Conservation (phyloP, 805 yeast genomes). For the Nakazawaea wyomingensis region DNA sequence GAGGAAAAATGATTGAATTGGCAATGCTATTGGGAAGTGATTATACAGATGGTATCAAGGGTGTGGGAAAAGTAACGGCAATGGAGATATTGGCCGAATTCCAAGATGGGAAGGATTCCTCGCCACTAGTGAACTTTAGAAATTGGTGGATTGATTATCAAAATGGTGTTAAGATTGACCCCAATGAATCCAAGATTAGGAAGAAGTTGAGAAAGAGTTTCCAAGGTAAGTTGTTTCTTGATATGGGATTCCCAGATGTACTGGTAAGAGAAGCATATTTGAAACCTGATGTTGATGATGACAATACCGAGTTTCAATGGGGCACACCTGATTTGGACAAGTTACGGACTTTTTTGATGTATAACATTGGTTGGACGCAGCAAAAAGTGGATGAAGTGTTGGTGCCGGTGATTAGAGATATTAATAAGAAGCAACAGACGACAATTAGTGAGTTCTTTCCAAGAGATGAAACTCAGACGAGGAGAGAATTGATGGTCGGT, state of each 20-base stretch:
- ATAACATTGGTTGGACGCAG: conserved; percentile 75
- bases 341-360: conserved; percentile 63
- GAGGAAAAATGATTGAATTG: conserved; percentile 64
- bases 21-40: conserved; percentile 91
- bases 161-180: conserved; percentile 32
- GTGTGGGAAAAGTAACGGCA: conserved; percentile 91
- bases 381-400: conserved; percentile 74
- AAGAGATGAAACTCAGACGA: conserved; percentile 42
- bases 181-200: conserved; percentile 41
- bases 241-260: conserved; percentile 63
- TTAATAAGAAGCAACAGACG: conserved; percentile 63
- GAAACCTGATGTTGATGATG: conserved; percentile 80
- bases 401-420: conserved; percentile 76
- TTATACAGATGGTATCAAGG: conserved; percentile 88
- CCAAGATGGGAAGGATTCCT: conserved; percentile 30
- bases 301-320: conserved; percentile 78
- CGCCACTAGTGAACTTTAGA: conserved; percentile 32
- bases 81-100: conserved; percentile 89
- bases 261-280: conserved; percentile 69
- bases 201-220: conserved; percentile 55
- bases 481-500: conserved; percentile 45
- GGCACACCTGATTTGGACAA: conserved; percentile 83
- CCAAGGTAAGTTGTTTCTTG: conserved; percentile 50
- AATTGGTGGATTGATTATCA: conserved; percentile 55
- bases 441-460: conserved; percentile 68